phyloP scores from a whole-genome alignment of 1,139 yeast genomes.

The Keqinozyma sinolaborantium region DNA sequence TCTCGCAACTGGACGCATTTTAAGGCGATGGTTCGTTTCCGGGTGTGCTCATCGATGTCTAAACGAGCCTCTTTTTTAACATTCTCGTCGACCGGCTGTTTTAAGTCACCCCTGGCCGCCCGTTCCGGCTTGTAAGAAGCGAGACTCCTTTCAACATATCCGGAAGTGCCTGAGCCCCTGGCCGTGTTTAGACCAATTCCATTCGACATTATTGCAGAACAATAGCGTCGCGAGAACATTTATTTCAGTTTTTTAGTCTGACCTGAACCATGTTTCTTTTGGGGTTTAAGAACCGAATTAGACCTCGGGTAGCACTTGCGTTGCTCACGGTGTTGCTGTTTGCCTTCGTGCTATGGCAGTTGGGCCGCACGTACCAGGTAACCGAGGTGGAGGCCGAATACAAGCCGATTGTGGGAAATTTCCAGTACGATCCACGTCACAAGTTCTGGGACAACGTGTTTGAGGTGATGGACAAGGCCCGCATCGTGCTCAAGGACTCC shows the following conservation, averaged over 20 bases:
- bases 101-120: slow-evolving; percentile 16
- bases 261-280: too few relatives aligned
- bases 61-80: slow-evolving; percentile 14
- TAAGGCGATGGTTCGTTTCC: slow-evolving; percentile 48
- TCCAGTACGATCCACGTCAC: slow-evolving; percentile 13
- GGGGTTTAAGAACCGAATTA: too few relatives aligned
- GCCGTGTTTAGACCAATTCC: too few relatives aligned
- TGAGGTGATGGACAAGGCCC: slow-evolving; percentile 14
- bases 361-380: slow-evolving; percentile 4
- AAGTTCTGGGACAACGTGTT: slow-evolving; percentile 21
- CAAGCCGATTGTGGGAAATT: slow-evolving; percentile 15
- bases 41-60: slow-evolving; percentile 43
- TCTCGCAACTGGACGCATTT: slow-evolving; percentile 55
- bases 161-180: slow-evolving; percentile 73
- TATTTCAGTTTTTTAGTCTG: too few relatives aligned
- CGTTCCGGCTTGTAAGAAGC: slow-evolving; percentile 20
- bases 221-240: too few relatives aligned
- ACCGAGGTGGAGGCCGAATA: slow-evolving; percentile 3
- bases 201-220: too few relatives aligned
- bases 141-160: slow-evolving; percentile 55
- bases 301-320: too few relatives aligned
- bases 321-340: too few relatives aligned
- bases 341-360: too few relatives aligned
- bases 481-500: slow-evolving; percentile 12
- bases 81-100: slow-evolving; percentile 15